A percentile compares a stretch with the other conserved stretches of the same genome.
phyloP scores from a whole-genome alignment of 768 basidiomycete species.

The Roridomyces roridus region DNA sequence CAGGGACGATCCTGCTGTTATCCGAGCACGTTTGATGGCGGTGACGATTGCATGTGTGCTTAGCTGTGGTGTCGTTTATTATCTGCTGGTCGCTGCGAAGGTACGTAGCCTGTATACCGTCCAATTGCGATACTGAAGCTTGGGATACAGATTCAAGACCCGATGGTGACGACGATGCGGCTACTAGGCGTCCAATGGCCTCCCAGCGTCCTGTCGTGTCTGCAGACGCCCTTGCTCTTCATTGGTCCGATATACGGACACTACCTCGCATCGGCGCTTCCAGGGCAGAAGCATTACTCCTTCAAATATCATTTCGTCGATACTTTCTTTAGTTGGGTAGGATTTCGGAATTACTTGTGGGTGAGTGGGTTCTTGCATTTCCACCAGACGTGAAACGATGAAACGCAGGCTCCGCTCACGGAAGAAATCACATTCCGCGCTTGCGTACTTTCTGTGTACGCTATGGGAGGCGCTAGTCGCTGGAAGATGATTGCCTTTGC shows the following conservation, averaged over 20 bases:
- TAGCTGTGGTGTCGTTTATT: conserved; percentile 56
- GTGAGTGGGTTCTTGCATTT: conserved; percentile 36
- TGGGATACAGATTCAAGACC: not conserved
- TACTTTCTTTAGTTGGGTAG: conserved; percentile 57
- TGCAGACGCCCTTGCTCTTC: conserved; percentile 78
- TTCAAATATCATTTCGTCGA: conserved; percentile 44
- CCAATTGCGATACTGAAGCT: not conserved
- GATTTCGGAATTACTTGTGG: conserved; percentile 72
- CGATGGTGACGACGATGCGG: not conserved
- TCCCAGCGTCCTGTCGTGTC: conserved; percentile 48
- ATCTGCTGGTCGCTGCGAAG: not conserved
- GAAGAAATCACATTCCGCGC: conserved; percentile 94
- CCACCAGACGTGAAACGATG: not conserved
- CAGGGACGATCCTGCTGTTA: conserved; percentile 87
- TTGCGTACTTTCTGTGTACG: conserved; percentile 78
- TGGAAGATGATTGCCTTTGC: conserved; percentile 75
- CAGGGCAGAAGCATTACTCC: conserved; percentile 59
- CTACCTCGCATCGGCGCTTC: conserved; percentile 54
- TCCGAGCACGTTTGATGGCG: conserved; percentile 76
- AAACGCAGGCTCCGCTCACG: conserved; percentile 78
- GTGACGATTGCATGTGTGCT: conserved; percentile 67
- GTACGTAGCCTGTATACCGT: too few relatives aligned
- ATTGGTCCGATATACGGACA: conserved; percentile 75
- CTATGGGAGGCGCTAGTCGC: conserved; percentile 64
- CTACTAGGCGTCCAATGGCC: conserved; percentile 7